These are phyloP conservation scores for Narthecium ossifragum DNA, from an alignment of 106 monocot genomes.

Conservation along the genomic window DNA sequence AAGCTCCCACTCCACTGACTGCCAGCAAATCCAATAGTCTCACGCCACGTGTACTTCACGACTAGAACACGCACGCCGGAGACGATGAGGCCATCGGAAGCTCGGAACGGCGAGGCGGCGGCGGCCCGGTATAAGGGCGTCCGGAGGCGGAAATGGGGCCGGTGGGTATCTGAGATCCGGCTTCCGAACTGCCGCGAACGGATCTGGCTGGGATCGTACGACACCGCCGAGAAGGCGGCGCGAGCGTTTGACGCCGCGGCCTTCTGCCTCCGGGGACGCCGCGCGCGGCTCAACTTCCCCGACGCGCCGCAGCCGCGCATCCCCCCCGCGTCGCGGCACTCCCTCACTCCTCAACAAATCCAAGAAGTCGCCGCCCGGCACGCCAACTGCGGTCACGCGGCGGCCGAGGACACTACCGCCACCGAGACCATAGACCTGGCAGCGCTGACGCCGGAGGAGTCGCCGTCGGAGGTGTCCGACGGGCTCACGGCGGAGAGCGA, in stretches of 20 bases:
- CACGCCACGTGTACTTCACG: background rate
- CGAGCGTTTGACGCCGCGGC: slow-evolving; percentile 62
- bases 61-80: background rate
- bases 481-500: background rate
- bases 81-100: background rate
- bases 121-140: slow-evolving; percentile 47
- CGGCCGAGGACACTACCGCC: background rate
- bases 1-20: background rate
- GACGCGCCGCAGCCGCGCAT: background rate
- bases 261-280: slow-evolving; percentile 42
- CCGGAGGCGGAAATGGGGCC: slow-evolving; percentile 57
- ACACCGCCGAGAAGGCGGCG: slow-evolving; percentile 55
- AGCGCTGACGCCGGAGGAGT: background rate
- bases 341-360: slow-evolving; percentile 24
- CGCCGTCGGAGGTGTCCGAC: background rate
- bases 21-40: background rate
- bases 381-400: background rate
- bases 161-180: slow-evolving; percentile 77
- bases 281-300: slow-evolving; percentile 46
- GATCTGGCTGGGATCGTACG: slow-evolving; percentile 70
- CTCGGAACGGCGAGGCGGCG: background rate
- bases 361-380: slow-evolving; percentile 24
- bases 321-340: background rate
- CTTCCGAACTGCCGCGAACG: slow-evolving; percentile 54
- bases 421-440: background rate